A percentile compares a stretch with the other conserved stretches of the same genome.
Evolutionary conservation across 2,329 filamentous ascomycete species (phyloP).

Genomic region (Dothistroma pini): DNA sequence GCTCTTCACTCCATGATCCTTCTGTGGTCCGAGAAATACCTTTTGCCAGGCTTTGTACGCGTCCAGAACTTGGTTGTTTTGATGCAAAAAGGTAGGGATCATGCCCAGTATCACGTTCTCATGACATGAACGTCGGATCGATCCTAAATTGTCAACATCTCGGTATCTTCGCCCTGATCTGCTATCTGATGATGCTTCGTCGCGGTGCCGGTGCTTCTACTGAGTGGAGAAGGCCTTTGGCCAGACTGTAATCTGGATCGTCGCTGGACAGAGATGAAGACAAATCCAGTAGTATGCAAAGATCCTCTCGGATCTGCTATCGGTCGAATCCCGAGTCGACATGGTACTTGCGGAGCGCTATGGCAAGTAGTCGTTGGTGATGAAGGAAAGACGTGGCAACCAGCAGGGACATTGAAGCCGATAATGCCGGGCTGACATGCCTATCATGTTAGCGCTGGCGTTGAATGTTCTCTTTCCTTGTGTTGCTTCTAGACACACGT

Average conservation of each 20-base stretch:
- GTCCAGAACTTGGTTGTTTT: constrained; percentile 3
- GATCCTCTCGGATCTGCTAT: no score
- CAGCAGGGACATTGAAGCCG: not conserved
- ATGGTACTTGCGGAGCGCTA: not conserved
- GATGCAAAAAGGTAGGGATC: not conserved
- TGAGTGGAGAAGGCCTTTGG: no score
- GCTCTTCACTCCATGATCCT: not conserved
- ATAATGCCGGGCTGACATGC: not conserved
- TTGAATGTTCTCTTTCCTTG: no score
- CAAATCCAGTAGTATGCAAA: no score
- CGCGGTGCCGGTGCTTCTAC: no score
- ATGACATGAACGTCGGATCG: not conserved
- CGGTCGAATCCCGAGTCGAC: not conserved
- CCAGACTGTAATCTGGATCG: no score
- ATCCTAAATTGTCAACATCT: not conserved
- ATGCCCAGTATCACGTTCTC: not conserved
- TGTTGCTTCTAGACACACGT: not conserved
- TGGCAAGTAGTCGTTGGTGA: not conserved
- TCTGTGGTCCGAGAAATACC: not conserved
- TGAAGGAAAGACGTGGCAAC: not conserved
- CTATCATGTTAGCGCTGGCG: not conserved
- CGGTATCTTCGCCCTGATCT: not conserved
- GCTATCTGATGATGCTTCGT: not conserved
- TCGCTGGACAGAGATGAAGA: no score
- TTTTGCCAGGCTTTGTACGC: not conserved